phyloP scores from a whole-genome alignment of 2,329 filamentous ascomycete species.

The Pseudogymnoascus sp. region DNA sequence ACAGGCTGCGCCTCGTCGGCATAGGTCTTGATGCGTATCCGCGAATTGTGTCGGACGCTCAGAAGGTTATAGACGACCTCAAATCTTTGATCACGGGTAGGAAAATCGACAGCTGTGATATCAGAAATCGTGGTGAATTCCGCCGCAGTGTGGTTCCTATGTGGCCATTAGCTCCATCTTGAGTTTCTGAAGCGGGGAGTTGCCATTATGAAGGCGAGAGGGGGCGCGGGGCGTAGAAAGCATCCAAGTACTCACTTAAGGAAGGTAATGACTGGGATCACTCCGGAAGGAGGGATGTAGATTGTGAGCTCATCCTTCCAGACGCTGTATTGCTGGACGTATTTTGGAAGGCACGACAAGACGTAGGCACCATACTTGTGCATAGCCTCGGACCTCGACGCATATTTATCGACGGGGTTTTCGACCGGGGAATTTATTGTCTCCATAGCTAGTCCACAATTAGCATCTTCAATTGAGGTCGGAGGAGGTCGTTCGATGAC shows the following conservation, averaged over 20 bases:
- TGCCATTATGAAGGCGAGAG: conserved; percentile 11
- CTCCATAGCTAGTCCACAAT: conserved; percentile 35
- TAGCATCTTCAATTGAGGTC: conserved; percentile 15
- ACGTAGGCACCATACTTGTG: conserved; percentile 95
- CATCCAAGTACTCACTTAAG: conserved; percentile 55
- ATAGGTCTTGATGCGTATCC: conserved; percentile 97
- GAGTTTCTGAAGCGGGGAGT: neutral
- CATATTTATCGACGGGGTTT: conserved; percentile 89
- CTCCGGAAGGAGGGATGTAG: conserved; percentile 79
- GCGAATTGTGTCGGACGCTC: conserved; percentile 89
- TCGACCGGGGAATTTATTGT: conserved; percentile 69
- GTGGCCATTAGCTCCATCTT: conserved; percentile 13
- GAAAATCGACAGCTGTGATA: conserved; percentile 92
- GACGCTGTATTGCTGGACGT: conserved; percentile 97
- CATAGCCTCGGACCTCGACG: conserved; percentile 75
- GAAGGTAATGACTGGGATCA: conserved; percentile 88
- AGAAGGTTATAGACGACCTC: conserved; percentile 97
- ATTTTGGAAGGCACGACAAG: conserved; percentile 94
- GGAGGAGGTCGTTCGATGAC: conserved; percentile 19
- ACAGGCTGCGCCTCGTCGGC: conserved; percentile 93
- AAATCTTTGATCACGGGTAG: conserved; percentile 89
- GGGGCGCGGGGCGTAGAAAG: neutral
- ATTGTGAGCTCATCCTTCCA: conserved; percentile 99
- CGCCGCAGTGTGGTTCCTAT: conserved; percentile 79
- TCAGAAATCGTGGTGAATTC: conserved; percentile 92